Evolutionary conservation across 805 yeast genomes (phyloP).

Genomic region (Cyberlindnera mycetangii): DNA sequence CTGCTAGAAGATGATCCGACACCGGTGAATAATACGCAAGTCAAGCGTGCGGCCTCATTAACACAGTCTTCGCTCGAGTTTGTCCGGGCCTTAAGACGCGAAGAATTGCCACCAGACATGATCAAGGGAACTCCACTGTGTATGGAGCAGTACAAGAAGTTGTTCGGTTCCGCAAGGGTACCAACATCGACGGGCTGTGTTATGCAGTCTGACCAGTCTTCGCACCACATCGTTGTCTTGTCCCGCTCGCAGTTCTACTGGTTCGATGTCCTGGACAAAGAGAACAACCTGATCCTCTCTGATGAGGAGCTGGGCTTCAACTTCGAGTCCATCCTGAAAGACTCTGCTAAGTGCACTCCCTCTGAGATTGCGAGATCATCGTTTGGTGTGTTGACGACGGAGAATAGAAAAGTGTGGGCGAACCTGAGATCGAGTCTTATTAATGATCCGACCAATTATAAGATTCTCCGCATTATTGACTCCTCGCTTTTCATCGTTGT

Average conservation of each 20-base stretch:
- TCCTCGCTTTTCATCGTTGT: slow-evolving; percentile 81
- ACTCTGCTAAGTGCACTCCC: slow-evolving; percentile 50
- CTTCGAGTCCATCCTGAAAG: slow-evolving; percentile 71
- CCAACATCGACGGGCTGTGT: slow-evolving; percentile 82
- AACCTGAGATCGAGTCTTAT: slow-evolving; percentile 54
- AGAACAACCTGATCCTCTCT: slow-evolving; percentile 66
- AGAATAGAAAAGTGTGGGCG: slow-evolving; percentile 87
- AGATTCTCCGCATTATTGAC: slow-evolving; percentile 73
- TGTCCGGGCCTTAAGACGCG: slow-evolving; percentile 71
- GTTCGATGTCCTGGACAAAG: slow-evolving; percentile 84
- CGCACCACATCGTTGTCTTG: slow-evolving; percentile 79
- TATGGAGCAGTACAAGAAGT: slow-evolving; percentile 87
- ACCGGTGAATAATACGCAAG: slow-evolving; percentile 44
- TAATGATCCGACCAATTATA: slow-evolving; percentile 53
- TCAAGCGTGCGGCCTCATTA: slow-evolving; percentile 77
- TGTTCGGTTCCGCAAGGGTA: slow-evolving; percentile 85
- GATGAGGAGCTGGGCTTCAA: slow-evolving; percentile 75
- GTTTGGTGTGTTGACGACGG: slow-evolving; percentile 88
- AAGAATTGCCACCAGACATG: slow-evolving; percentile 69
- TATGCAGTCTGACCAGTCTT: slow-evolving; percentile 73
- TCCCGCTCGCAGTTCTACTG: slow-evolving; percentile 89
- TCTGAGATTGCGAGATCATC: slow-evolving; percentile 76
- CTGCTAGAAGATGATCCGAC: slow-evolving; percentile 91
- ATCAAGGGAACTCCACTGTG: slow-evolving; percentile 68
- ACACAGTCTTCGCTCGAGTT: slow-evolving; percentile 77